Conservation (phyloP, 805 yeast genomes). For the Candida caryicola region DNA sequence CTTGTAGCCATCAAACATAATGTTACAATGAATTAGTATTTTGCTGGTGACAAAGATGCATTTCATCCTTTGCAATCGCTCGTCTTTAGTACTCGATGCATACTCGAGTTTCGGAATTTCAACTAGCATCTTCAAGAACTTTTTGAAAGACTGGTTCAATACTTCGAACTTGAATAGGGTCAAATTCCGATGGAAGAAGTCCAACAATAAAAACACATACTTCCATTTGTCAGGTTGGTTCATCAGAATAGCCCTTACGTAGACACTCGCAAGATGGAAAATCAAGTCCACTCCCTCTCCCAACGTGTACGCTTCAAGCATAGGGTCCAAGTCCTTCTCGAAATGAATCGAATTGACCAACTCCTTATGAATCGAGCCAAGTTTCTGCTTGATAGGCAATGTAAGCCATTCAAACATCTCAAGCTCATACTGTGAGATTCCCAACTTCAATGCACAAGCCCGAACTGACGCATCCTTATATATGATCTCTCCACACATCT, state of each 20-base stretch:
- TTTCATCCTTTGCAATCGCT: conserved; percentile 5
- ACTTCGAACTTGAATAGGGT: conserved; percentile 18
- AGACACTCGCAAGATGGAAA: conserved; percentile 29
- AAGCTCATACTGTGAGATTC: conserved; percentile 23
- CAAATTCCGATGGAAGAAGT: conserved; percentile 16
- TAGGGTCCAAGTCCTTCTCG: conserved; percentile 15
- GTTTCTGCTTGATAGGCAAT: conserved; percentile 20
- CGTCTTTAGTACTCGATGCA: not conserved
- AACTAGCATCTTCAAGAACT: conserved; percentile 22
- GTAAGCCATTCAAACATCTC: conserved; percentile 22
- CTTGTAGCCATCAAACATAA: conserved; percentile 34
- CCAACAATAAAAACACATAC: conserved; percentile 22
- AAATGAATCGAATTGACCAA: conserved; percentile 19
- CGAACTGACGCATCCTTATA: conserved; percentile 16
- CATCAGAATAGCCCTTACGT: conserved; percentile 19
- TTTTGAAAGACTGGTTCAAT: conserved; percentile 18
- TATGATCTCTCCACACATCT: conserved; percentile 12
- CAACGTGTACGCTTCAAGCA: conserved; percentile 23
- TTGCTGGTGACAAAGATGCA: conserved; percentile 5
- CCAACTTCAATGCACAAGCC: conserved; percentile 24
- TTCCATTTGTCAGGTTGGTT: conserved; percentile 29
- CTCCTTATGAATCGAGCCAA: conserved; percentile 27
- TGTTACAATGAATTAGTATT: conserved; percentile 18
- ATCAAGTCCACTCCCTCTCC: conserved; percentile 19
- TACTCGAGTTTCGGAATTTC: conserved; percentile 14